Conservation (phyloP, 441 rosid genomes). For the Erodium texanum region DNA sequence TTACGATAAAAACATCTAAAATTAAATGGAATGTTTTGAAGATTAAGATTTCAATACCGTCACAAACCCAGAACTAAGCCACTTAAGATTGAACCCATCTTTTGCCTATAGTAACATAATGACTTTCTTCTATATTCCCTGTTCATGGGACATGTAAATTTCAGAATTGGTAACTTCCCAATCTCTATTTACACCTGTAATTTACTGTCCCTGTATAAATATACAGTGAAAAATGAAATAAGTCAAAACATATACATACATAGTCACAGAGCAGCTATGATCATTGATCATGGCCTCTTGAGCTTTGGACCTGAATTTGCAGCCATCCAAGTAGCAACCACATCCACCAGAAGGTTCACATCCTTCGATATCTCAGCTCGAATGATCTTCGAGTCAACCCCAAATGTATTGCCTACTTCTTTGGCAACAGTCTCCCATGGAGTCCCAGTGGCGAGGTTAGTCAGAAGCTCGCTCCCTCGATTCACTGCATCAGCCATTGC, state of each 20-base stretch:
- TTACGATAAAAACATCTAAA: too few species aligned
- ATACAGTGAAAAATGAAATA: not conserved
- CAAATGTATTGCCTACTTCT: slow-evolving; percentile 45
- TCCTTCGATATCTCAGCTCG: slow-evolving; percentile 51
- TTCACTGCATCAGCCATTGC: slow-evolving; percentile 93
- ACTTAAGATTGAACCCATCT: not conserved
- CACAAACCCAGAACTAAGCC: too few species aligned
- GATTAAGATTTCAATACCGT: too few species aligned
- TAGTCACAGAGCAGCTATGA: not conserved
- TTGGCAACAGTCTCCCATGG: slow-evolving; percentile 90
- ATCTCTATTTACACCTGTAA: not conserved
- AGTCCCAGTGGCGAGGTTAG: slow-evolving; percentile 71
- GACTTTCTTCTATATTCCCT: not conserved
- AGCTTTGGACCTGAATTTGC: slow-evolving; percentile 57
- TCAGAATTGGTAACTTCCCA: not conserved
- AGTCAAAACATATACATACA: not conserved
- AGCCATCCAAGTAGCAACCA: slow-evolving; percentile 65
- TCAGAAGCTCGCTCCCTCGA: slow-evolving; percentile 67
- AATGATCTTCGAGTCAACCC: not conserved
- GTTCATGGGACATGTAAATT: not conserved
- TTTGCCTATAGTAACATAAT: not conserved
- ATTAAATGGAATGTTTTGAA: too few species aligned
- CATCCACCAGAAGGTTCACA: slow-evolving; percentile 51
- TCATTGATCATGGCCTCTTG: slow-evolving; percentile 35
- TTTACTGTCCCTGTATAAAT: not conserved